Conservation (phyloP, 768 basidiomycete genomes). For the Holtermannia corniformis region DNA sequence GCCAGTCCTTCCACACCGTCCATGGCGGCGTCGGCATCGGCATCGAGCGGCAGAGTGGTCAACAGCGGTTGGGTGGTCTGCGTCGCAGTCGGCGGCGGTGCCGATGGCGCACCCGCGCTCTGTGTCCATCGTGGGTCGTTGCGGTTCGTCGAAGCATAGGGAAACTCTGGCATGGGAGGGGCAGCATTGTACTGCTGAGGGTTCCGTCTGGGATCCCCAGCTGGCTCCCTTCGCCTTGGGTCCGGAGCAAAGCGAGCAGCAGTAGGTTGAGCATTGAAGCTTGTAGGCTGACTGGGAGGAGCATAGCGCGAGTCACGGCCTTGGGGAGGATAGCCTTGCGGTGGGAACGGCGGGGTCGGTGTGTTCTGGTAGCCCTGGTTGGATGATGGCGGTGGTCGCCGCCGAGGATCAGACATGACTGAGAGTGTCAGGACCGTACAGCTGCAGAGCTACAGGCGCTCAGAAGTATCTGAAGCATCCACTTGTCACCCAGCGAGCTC, state of each 20-base stretch:
- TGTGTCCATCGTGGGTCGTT: not conserved
- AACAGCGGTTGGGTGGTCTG: not conserved
- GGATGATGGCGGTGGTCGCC: too few species aligned
- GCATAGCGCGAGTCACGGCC: not conserved
- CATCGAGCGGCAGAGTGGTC: not conserved
- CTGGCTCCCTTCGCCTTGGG: not conserved
- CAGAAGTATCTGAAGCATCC: too few species aligned
- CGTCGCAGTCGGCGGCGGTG: not conserved
- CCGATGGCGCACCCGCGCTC: not conserved
- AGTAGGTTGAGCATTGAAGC: not conserved
- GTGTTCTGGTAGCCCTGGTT: not conserved
- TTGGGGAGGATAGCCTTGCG: not conserved
- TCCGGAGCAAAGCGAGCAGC: conserved; percentile 10
- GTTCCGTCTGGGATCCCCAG: conserved; percentile 15
- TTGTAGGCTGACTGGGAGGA: conserved; percentile 3
- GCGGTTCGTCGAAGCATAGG: not conserved
- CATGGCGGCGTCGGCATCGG: conserved; percentile 4
- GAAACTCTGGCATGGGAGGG: not conserved
- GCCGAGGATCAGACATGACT: too few species aligned
- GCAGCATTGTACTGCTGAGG: conserved; percentile 4
- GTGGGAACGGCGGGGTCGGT: conserved; percentile 1
- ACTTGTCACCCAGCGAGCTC: too few species aligned
- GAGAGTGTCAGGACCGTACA: too few species aligned
- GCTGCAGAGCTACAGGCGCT: too few species aligned
- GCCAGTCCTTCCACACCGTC: conserved; percentile 8